These are phyloP conservation scores for Volutella citrinella DNA, from an alignment of 2,329 filamentous ascomycete genomes.

Conservation along the genomic window DNA sequence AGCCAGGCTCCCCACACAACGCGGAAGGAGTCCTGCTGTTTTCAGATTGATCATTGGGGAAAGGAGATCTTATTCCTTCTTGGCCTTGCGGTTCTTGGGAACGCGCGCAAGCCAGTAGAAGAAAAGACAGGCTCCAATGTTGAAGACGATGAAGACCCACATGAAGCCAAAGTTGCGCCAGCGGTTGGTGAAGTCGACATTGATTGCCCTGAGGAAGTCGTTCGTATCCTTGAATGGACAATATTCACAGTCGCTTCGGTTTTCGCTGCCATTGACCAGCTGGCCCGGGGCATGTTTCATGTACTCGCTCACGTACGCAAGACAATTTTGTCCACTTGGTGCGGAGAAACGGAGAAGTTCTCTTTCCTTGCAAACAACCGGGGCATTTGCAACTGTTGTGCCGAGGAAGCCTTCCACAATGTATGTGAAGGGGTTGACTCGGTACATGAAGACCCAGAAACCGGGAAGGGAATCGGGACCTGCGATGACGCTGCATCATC, in stretches of 20 bases:
- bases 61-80: no score
- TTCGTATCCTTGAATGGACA: constrained; percentile 39
- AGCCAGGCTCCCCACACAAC: no score
- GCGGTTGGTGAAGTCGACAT: constrained; percentile 44
- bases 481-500: constrained; percentile 62
- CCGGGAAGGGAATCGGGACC: constrained; percentile 58
- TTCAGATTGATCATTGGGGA: no score
- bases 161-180: constrained; percentile 58
- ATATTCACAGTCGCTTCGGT: constrained; percentile 40
- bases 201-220: constrained; percentile 35
- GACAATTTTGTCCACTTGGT: constrained; percentile 50
- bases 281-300: constrained; percentile 45
- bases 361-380: constrained; percentile 58
- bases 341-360: constrained; percentile 65
- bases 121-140: constrained; percentile 45
- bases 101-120: constrained; percentile 46
- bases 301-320: constrained; percentile 50
- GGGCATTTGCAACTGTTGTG: constrained; percentile 59
- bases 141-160: constrained; percentile 52
- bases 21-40: no score
- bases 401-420: constrained; percentile 64
- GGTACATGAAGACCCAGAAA: constrained; percentile 79
- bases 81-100: constrained; percentile 28
- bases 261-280: constrained; percentile 22
- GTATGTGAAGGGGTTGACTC: constrained; percentile 72